A percentile compares a stretch with the other conserved stretches of the same genome.
These are phyloP conservation scores for Hymenoscyphus repandus DNA, from an alignment of 2,329 filamentous ascomycete species.

Conservation along the genomic window DNA sequence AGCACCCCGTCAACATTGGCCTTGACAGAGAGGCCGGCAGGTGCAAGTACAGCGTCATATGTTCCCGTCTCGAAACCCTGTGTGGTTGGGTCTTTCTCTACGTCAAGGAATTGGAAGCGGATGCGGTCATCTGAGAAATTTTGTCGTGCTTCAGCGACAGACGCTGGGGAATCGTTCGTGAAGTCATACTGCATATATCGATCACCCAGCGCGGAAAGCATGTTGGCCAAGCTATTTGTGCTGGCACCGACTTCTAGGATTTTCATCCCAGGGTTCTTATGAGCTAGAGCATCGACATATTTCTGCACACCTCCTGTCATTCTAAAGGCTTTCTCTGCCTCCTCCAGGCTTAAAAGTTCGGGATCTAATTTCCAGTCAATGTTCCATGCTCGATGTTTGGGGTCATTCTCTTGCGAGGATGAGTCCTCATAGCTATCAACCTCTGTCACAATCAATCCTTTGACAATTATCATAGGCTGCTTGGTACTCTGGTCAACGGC, in stretches of 20 bases:
- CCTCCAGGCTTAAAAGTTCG: background rate
- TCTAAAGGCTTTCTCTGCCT: background rate
- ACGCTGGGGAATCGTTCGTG: background rate
- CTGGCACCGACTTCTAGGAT: slow-evolving; percentile 20
- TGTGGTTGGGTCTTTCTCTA: background rate
- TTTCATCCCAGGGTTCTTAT: slow-evolving; percentile 18
- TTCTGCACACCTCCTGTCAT: background rate
- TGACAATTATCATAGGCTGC: background rate
- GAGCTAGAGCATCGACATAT: slow-evolving; percentile 2
- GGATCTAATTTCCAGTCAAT: background rate
- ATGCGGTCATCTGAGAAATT: background rate
- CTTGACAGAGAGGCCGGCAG: slow-evolving; percentile 23
- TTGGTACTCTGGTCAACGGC: background rate
- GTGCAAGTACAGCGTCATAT: slow-evolving; percentile 22
- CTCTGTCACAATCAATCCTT: background rate
- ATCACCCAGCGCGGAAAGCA: background rate
- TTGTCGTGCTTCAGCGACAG: background rate
- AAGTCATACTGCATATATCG: slow-evolving; percentile 4
- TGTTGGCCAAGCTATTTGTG: background rate
- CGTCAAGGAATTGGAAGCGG: background rate
- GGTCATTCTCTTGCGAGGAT: background rate
- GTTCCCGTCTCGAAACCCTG: slow-evolving; percentile 32
- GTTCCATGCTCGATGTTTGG: background rate
- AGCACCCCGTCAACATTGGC: slow-evolving; percentile 9
- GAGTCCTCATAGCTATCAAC: background rate